phyloP scores from a whole-genome alignment of 495 filamentous ascomycete species.

The Xylaria sp. region DNA sequence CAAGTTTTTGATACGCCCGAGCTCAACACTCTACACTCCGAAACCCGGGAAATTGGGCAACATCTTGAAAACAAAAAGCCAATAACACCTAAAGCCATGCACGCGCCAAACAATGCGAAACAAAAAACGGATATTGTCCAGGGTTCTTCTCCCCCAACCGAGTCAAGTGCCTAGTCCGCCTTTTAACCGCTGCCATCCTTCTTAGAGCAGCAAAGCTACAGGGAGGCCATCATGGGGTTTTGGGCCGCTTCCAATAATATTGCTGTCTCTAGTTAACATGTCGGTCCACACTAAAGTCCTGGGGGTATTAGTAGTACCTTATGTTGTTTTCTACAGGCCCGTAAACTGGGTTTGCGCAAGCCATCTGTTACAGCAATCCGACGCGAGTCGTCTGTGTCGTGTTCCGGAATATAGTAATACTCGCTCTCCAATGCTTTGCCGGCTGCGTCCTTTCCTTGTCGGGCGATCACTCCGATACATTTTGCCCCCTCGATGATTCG shows the following conservation, averaged over 20 bases:
- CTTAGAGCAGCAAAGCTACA: conserved; percentile 19
- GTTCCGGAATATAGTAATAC: conserved; percentile 96
- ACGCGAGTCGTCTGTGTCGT: conserved; percentile 79
- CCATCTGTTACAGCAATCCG: conserved; percentile 84
- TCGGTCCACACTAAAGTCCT: conserved; percentile 17
- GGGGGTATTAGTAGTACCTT: conserved; percentile 69
- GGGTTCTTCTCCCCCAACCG: neutral
- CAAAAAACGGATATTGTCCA: conserved; percentile 24
- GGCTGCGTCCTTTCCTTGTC: conserved; percentile 94
- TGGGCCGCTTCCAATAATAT: conserved; percentile 91
- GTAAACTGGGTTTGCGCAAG: conserved; percentile 83
- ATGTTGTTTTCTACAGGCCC: conserved; percentile 90
- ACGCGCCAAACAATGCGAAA: conserved; percentile 30
- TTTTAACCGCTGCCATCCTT: neutral
- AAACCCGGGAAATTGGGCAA: conserved; percentile 6
- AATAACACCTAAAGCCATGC: conserved; percentile 41
- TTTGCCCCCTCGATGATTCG: conserved; percentile 71
- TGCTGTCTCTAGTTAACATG: conserved; percentile 60
- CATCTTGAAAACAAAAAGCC: conserved; percentile 28
- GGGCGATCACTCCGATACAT: conserved; percentile 85
- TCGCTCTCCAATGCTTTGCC: conserved; percentile 93
- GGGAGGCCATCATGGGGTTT: conserved; percentile 51
- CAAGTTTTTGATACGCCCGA: neutral
- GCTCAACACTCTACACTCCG: neutral
- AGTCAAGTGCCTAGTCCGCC: neutral